Evolutionary conservation across 768 basidiomycete species (phyloP), one percentile per base, ranked within the genome.

Genomic region (Termitomyces sp.): DNA sequence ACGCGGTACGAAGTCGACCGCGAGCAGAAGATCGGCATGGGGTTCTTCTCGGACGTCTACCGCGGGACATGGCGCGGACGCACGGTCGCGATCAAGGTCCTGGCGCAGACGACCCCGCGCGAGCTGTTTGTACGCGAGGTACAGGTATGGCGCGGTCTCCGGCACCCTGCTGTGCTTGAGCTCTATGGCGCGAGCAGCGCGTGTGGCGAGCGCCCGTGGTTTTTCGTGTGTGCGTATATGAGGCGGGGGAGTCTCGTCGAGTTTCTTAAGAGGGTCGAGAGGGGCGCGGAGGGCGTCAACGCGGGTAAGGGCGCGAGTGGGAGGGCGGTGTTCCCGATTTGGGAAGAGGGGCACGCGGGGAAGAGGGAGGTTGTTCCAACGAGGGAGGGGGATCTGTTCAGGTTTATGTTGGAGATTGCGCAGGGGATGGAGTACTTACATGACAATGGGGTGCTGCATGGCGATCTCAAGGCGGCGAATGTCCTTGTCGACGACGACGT

Each of bases 361-460:
- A 12, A 18, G 20, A 10, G 13, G 20, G 20, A 1, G n/a, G 38
- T 55, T 33, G n/a, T 53, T 10, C 1, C 7, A 0, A 3, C 9
- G 35, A 12, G 10, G 35, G 58, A 56, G 36, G 71, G 72, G n/a
- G 82, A 87, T 61, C 68, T 81, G 41, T 74, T 86, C 66, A 76
- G 79, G 64, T 85, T 84, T 71, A 82, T 93, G 68, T 78, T 84
- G 59, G 87, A 93, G 71, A 83, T 93, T 62, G 85, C 89, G 14
- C 79, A 82, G 64, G 92, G 91, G 8, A 91, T 95, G 91, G 79
- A 83, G 56, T 93, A 93, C 69, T 70, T 95, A 61, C 92, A 95
- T 70, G 67, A 69, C 8, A 72, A 80, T 59, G 85, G 81, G 5
- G 81, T 93, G 4, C 67, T 91, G 61, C 92, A 95, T 67, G 91